phyloP scores from a whole-genome alignment of 805 yeast genomes.

The Saccharomycopsis malanga region DNA sequence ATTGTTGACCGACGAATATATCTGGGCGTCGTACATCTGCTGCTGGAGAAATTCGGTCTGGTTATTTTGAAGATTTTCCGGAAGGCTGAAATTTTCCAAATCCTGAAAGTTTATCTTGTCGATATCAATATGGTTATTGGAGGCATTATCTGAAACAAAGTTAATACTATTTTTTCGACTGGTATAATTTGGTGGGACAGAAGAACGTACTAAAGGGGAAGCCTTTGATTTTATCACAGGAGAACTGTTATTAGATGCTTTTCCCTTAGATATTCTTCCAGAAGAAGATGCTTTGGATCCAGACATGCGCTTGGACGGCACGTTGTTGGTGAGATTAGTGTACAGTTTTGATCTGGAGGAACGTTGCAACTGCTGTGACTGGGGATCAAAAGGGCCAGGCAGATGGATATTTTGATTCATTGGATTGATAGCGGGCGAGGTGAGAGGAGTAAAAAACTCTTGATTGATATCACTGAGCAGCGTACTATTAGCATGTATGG shows the following conservation, averaged over 20 bases:
- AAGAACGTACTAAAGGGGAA: conserved; percentile 8
- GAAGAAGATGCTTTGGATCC: not conserved
- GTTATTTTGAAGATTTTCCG: conserved; percentile 5
- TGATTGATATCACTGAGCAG: conserved; percentile 33
- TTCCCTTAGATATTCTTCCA: conserved; percentile 15
- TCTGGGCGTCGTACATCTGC: conserved; percentile 2
- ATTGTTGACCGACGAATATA: conserved; percentile 6
- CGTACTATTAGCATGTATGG: not conserved
- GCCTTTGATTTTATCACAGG: conserved; percentile 16
- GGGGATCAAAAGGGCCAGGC: not conserved
- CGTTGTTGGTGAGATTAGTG: not conserved
- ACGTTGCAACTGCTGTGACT: not conserved
- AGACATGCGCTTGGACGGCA: not conserved
- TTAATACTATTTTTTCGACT: not conserved
- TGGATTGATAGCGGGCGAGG: conserved; percentile 73
- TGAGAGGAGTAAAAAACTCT: conserved; percentile 65
- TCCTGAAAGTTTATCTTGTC: conserved; percentile 7
- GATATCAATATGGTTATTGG: not conserved
- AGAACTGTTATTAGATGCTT: conserved; percentile 9
- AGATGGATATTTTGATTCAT: conserved; percentile 6
- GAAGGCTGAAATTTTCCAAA: conserved; percentile 15
- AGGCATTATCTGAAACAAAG: not conserved
- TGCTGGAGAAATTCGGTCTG: not conserved
- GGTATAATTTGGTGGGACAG: not conserved
- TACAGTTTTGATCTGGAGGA: not conserved